phyloP scores from a whole-genome alignment of 495 filamentous ascomycete genomes.

The Thozetella sp. region DNA sequence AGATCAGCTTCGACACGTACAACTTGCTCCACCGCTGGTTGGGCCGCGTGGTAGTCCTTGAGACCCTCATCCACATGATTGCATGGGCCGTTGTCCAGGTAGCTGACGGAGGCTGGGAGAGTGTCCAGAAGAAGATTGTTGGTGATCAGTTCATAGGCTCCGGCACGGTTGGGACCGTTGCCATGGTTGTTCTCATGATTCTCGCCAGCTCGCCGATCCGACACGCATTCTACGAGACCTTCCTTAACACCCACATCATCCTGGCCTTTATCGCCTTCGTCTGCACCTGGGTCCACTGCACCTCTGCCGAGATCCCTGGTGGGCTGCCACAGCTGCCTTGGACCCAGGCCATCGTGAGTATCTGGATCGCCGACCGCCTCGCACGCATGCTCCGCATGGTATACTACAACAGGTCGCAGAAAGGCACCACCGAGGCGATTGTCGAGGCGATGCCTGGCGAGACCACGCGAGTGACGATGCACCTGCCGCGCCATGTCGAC shows the following conservation, averaged over 20 bases:
- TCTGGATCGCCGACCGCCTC: constrained; percentile 80
- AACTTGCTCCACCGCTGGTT: constrained; percentile 96
- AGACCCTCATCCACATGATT: constrained; percentile 73
- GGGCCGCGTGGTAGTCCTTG: constrained; percentile 80
- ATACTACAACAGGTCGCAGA: constrained; percentile 66
- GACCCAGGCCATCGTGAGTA: constrained; percentile 64
- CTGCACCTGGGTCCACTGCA: constrained; percentile 71
- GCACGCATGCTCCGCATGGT: constrained; percentile 68
- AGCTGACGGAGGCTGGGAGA: constrained; percentile 64
- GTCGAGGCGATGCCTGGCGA: constrained; percentile 83
- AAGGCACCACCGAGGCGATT: constrained; percentile 67
- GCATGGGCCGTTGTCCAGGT: constrained; percentile 75
- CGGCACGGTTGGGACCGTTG: constrained; percentile 51
- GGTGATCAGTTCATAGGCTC: constrained; percentile 59
- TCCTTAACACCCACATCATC: constrained; percentile 80
- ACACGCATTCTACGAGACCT: constrained; percentile 96
- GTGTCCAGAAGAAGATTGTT: constrained; percentile 47
- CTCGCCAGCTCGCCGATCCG: constrained; percentile 74
- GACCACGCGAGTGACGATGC: constrained; percentile 78
- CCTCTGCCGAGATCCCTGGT: constrained; percentile 34
- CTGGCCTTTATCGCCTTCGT: constrained; percentile 63
- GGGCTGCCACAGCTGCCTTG: constrained; percentile 66
- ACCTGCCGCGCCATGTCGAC: constrained; percentile 73
- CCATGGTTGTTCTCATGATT: constrained; percentile 60
- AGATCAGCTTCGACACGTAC: constrained; percentile 94